Percentiles rank a stretch among this genome's conserved stretches.
phyloP scores from a whole-genome alignment of 73 alveolate species.

The Paramecium sonneborni region DNA sequence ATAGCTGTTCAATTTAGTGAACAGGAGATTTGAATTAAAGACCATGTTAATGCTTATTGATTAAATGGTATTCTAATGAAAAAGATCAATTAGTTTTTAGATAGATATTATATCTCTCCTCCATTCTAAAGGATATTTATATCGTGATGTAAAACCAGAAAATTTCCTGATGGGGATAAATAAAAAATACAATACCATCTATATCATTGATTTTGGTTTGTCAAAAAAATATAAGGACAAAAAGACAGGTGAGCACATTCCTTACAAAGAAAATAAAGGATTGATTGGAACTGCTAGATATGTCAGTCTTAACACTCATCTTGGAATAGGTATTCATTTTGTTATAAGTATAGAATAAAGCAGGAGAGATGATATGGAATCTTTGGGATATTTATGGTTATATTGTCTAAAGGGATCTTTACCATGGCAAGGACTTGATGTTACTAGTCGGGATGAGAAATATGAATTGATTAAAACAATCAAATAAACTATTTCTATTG shows the following conservation, averaged over 20 bases:
- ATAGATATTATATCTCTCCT: conserved; percentile 58
- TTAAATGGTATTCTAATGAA: conserved; percentile 30
- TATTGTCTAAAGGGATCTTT: conserved; percentile 87
- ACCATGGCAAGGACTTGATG: conserved; percentile 92
- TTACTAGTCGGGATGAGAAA: conserved; percentile 85
- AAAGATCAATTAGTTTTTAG: conserved; percentile 40
- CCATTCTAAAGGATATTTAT: conserved; percentile 73
- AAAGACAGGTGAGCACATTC: conserved; percentile 79
- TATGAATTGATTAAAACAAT: conserved; percentile 79
- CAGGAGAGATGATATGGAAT: conserved; percentile 94
- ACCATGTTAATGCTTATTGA: conserved; percentile 84
- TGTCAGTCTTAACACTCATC: conserved; percentile 78
- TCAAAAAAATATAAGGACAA: conserved; percentile 77
- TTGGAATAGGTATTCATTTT: conserved; percentile 59
- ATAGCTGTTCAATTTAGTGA: conserved; percentile 76
- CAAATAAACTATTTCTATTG: conserved; percentile 83
- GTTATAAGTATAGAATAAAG: conserved; percentile 63
- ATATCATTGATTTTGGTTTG: conserved; percentile 83
- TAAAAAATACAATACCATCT: conserved; percentile 70
- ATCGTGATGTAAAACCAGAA: conserved; percentile 82
- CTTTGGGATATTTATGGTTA: conserved; percentile 82
- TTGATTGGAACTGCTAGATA: conserved; percentile 88
- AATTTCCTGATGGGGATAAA: conserved; percentile 78
- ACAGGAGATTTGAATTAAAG: conserved; percentile 78
- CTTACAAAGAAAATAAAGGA: conserved; percentile 68